Evolutionary conservation across 1,284 basidiomycete genomes (phyloP), one percentile per base, ranked within the genome.

Genomic region (Naganishia sp.): DNA sequence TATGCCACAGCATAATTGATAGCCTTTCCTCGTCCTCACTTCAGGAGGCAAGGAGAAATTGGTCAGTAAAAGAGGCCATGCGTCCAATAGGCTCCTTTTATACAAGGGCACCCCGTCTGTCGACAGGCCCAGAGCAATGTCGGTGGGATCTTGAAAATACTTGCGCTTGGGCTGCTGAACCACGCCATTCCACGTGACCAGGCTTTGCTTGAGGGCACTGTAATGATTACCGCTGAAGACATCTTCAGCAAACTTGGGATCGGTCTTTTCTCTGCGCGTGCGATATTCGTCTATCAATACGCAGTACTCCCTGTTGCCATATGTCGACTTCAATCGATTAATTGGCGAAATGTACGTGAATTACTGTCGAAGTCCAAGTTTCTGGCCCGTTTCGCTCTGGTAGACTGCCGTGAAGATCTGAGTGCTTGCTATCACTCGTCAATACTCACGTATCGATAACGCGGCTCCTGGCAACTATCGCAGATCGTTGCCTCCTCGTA

Each of bases 51-150:
- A 18, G 1, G 55, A 28, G 23, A 25, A 57, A 25, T 57, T 57
- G 2, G 42, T 57, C 3, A 57, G 5, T 15, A 57, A 28, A 1
- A 57, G 6, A n/a, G 55, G 55, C 55, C 55, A 46, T 3, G 43
- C 55, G n/a, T 57, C 55, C 42, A 57, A 18, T 31, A 41, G 39
- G 21, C 39, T 57, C 42, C 55, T 10, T 17, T 57, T 57, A 15
- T 46, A 42, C 15, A 46, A 15, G 7, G 55, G 42, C 3, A 46
- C 55, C 2, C 55, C 55, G 25, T 57, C 55, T 25, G 55, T 57
- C 6, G 55, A n/a, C 2, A 46, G 15, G 3, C 55, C 43, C 3
- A 57, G 25, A 0, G 55, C 32, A 7, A 57, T 2, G n/a, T 57
- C 55, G 2, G 42, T 57, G 6, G 4, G 4, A 3, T 25, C 28